phyloP scores from a whole-genome alignment of 202 grass and related monocot genomes.

The Hordeum pubiflorum region DNA sequence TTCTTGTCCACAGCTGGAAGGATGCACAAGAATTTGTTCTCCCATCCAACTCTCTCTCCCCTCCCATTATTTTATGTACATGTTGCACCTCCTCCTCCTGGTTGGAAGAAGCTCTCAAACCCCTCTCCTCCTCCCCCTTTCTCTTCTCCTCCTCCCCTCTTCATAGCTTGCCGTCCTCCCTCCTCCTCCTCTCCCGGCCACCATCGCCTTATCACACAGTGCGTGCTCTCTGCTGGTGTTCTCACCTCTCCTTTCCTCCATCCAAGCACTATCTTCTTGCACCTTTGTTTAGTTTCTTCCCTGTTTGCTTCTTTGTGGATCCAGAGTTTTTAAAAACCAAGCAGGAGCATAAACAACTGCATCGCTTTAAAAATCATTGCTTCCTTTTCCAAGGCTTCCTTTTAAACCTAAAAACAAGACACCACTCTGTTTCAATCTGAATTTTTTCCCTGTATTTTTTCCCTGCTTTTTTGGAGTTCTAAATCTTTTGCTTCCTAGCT shows the following conservation, averaged over 20 bases:
- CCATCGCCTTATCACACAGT: constrained; percentile 31
- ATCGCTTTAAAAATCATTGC: constrained; percentile 71
- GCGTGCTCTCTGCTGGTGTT: constrained; percentile 20
- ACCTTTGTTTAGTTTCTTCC: constrained; percentile 42
- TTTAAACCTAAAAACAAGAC: constrained; percentile 76
- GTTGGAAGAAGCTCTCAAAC: constrained; percentile 58
- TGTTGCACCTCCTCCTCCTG: constrained; percentile 41
- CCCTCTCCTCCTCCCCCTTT: background rate
- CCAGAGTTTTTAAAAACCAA: constrained; percentile 30
- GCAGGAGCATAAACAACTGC: constrained; percentile 51
- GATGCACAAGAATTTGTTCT: constrained; percentile 35
- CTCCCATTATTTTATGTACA: constrained; percentile 55
- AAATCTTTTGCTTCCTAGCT: constrained; percentile 25
- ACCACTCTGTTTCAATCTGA: constrained; percentile 38
- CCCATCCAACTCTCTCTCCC: constrained; percentile 1
- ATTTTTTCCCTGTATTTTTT: constrained; percentile 36
- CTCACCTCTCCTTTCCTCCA: constrained; percentile 23
- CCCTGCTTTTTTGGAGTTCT: constrained; percentile 29
- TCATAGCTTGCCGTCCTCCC: constrained; percentile 33
- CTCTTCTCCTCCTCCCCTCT: constrained; percentile 6
- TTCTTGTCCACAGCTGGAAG: constrained; percentile 4
- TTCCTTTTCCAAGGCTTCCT: constrained; percentile 64
- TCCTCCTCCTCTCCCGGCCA: constrained; percentile 9
- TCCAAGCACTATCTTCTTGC: constrained; percentile 30
- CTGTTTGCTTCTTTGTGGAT: constrained; percentile 72